Percentiles rank a stretch among this genome's conserved stretches.
phyloP scores from a whole-genome alignment of 2,329 filamentous ascomycete genomes.

The Colletotrichum destructivum region DNA sequence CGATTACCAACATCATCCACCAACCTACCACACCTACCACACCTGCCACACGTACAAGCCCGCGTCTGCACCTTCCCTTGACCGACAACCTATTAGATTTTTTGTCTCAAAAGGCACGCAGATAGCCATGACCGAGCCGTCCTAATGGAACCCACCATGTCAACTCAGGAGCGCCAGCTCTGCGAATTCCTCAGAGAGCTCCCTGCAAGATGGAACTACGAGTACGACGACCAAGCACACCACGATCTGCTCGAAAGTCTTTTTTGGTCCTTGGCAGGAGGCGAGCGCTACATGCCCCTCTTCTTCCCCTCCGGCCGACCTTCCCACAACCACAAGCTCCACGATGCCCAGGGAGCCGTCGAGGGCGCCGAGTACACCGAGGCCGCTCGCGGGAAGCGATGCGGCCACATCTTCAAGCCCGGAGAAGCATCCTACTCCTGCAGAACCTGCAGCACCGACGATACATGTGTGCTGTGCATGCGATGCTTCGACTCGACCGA shows the following conservation, averaged over 20 bases:
- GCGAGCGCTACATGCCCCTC: conserved; percentile 80
- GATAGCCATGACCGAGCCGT: conserved; percentile 32
- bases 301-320: conserved; percentile 86
- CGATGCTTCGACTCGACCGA: conserved; percentile 96
- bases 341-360: conserved; percentile 90
- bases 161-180: conserved; percentile 84
- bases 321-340: conserved; percentile 79
- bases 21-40: conserved; percentile 12
- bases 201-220: conserved; percentile 80
- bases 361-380: conserved; percentile 97
- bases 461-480: conserved; percentile 95
- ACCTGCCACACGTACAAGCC: background rate
- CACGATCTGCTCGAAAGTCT: conserved; percentile 82
- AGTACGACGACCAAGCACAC: conserved; percentile 81
- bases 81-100: background rate
- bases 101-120: background rate
- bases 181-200: conserved; percentile 86
- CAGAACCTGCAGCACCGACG: conserved; percentile 93
- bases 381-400: conserved; percentile 90
- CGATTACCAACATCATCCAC: conserved; percentile 20
- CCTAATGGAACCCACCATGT: conserved; percentile 69
- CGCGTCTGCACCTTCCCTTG: background rate
- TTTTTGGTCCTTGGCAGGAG: conserved; percentile 88
- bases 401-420: conserved; percentile 96
- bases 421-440: conserved; percentile 96